These are phyloP conservation scores for Magnusiomyces paraingens DNA, from an alignment of 1,139 yeast species.

Conservation along the genomic window DNA sequence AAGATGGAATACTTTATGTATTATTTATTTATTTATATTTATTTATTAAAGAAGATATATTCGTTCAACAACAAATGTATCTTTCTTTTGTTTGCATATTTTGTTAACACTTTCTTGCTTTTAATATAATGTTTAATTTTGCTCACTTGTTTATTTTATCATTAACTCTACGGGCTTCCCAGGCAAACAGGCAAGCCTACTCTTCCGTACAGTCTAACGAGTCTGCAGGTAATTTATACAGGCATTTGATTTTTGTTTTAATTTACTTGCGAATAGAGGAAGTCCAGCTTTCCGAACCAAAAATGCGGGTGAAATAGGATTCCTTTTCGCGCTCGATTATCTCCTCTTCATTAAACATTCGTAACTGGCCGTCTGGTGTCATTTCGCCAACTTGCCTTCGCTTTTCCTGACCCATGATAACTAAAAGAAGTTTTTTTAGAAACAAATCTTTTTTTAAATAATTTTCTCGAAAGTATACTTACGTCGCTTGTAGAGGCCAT, in stretches of 20 bases:
- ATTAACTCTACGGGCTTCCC: too few relatives aligned
- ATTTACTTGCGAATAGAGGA: slow-evolving; percentile 9
- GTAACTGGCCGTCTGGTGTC: slow-evolving; percentile 43
- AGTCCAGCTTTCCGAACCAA: slow-evolving; percentile 35
- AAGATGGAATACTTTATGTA: not conserved
- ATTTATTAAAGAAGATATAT: not conserved
- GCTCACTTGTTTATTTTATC: not conserved
- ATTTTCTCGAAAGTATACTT: slow-evolving; percentile 14
- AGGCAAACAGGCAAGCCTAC: too few relatives aligned
- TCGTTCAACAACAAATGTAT: not conserved
- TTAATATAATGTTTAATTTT: not conserved
- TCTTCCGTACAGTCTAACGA: too few relatives aligned
- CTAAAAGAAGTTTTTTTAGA: slow-evolving; percentile 19
- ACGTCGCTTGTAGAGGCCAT: slow-evolving; percentile 35
- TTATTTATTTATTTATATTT: not conserved
- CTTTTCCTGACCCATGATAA: slow-evolving; percentile 41
- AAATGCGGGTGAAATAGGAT: slow-evolving; percentile 37
- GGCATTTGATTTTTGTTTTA: not conserved
- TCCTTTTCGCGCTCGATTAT: slow-evolving; percentile 33
- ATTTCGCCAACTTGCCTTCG: slow-evolving; percentile 44
- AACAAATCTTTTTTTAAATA: not conserved
- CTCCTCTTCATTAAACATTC: slow-evolving; percentile 42
- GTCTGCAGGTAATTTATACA: too few relatives aligned
- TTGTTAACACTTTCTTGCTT: not conserved
- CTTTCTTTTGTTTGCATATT: not conserved